phyloP scores from a whole-genome alignment of 2,329 filamentous ascomycete species.

The Lecanosticta acicola region DNA sequence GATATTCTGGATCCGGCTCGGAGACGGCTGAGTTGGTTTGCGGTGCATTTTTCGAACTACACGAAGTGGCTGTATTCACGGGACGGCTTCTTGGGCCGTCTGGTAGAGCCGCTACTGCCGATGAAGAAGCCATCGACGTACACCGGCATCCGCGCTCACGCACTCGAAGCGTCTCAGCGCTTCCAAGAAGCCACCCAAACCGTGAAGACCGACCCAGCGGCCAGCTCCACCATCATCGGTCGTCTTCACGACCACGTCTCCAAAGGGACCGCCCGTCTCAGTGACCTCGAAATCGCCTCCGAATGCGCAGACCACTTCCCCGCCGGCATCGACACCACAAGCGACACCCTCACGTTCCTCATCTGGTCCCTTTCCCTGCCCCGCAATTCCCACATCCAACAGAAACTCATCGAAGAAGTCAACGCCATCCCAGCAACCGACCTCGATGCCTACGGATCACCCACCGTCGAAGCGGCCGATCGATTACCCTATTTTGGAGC shows the following conservation, averaged over 20 bases:
- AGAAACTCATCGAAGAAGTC: conserved; percentile 43
- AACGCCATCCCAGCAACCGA: conserved; percentile 10
- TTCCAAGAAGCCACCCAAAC: conserved; percentile 30
- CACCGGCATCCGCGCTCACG: conserved; percentile 46
- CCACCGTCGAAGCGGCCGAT: conserved; percentile 36
- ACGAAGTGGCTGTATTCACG: conserved; percentile 48
- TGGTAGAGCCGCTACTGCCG: conserved; percentile 41
- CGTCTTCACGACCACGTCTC: conserved; percentile 32
- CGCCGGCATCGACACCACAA: conserved; percentile 51
- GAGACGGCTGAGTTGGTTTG: conserved; percentile 46
- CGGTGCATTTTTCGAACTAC: conserved; percentile 41
- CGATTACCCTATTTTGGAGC: conserved; percentile 60
- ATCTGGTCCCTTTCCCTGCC: conserved; percentile 47
- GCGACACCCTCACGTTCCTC: conserved; percentile 48
- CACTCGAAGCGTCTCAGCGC: conserved; percentile 28
- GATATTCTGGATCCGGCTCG: conserved; percentile 48
- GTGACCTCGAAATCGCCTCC: conserved; percentile 46
- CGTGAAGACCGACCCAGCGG: conserved; percentile 19
- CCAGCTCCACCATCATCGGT: conserved; percentile 34
- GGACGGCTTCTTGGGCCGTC: conserved; percentile 34
- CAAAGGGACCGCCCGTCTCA: conserved; percentile 22
- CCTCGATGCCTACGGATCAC: conserved; percentile 29
- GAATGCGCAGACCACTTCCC: conserved; percentile 51
- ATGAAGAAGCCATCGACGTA: conserved; percentile 49
- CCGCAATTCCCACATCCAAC: conserved; percentile 40